Evolutionary conservation across 345 rosid genomes (phyloP), one percentile per base, ranked within the genome.

Genomic region (Acer yangbiense): DNA sequence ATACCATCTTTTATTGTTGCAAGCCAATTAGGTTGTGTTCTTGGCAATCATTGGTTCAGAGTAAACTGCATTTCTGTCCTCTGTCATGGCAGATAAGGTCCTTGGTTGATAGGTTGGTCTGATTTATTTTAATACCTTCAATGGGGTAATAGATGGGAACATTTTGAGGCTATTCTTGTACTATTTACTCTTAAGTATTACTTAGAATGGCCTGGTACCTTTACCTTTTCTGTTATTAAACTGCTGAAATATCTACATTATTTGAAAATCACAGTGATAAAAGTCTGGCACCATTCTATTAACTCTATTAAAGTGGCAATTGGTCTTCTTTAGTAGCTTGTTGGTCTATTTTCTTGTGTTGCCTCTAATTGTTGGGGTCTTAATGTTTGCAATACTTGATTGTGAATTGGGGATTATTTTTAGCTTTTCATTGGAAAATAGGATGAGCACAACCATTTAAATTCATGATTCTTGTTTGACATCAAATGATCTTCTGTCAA

Each of bases 401-500:
- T 54, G 58, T 54, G 58, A 16, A 68, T 46, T 21, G 55, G 55
- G 7, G 58, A 12, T 54, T 71, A 55, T 17, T n/a, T 55, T 6
- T 55, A 29, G 7, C 25, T 18, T 29, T 71, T 29, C 14, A 10
- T 6, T 55, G 63, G 14, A 32, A 21, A 60, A 3, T 60, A 39
- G 35, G 55, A 21, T 54, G 46, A 55, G 3, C 9, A 50, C 7
- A 25, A 25, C 9, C 20, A 55, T 44, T 68, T 21, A 12, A 23
- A 52, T 52, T 70, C 21, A 9, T 70, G 44, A 6, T 70, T 70
- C 58, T 54, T 18, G 54, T 69, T 61, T 72, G 66, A 50, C 46
- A 18, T 55, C 52, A 48, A 68, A 69, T 55, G 55, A 60, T 75
- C 43, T 77, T 68, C 27, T 76, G 48, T 62, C 29, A 60, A 64